These are phyloP conservation scores for Pleurotus sapidus DNA, from an alignment of 768 basidiomycete genomes.

Conservation along the genomic window DNA sequence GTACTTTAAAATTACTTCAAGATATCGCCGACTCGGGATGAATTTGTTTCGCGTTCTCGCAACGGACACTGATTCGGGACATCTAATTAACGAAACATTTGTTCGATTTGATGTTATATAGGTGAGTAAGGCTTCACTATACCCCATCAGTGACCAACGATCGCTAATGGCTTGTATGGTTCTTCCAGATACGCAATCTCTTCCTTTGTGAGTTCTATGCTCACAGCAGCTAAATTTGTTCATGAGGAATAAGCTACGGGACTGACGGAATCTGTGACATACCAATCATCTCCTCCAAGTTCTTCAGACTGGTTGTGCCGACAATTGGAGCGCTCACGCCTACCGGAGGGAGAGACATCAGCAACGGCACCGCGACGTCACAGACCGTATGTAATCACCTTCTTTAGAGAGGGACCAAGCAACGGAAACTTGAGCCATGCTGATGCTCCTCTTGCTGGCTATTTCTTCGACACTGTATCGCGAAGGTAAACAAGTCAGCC, in stretches of 20 bases:
- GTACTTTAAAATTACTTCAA: too few relatives aligned
- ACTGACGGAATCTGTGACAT: constrained; percentile 1
- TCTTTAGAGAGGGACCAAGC: constrained; percentile 47
- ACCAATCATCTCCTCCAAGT: constrained; percentile 52
- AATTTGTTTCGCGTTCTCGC: too few relatives aligned
- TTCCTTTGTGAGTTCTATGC: constrained; percentile 49
- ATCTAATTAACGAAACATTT: too few relatives aligned
- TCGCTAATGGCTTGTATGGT: constrained; percentile 42
- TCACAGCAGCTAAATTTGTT: constrained; percentile 30
- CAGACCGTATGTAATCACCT: background rate
- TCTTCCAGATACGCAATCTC: constrained; percentile 56
- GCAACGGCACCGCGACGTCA: background rate
- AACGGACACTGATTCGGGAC: too few relatives aligned
- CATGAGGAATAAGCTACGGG: too few relatives aligned
- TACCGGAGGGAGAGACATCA: constrained; percentile 5
- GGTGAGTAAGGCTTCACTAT: too few relatives aligned
- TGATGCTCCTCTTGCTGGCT: constrained; percentile 45
- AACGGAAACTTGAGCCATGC: constrained; percentile 57
- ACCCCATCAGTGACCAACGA: constrained; percentile 38
- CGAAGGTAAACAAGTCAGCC: background rate
- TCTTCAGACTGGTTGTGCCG: constrained; percentile 48
- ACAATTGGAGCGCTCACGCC: constrained; percentile 59
- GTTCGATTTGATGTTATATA: too few relatives aligned
- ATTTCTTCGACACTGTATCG: constrained; percentile 47
- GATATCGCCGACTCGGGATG: too few relatives aligned